Evolutionary conservation across 1,139 yeast species (phyloP).

Genomic region (Kodamaea fungicola): DNA sequence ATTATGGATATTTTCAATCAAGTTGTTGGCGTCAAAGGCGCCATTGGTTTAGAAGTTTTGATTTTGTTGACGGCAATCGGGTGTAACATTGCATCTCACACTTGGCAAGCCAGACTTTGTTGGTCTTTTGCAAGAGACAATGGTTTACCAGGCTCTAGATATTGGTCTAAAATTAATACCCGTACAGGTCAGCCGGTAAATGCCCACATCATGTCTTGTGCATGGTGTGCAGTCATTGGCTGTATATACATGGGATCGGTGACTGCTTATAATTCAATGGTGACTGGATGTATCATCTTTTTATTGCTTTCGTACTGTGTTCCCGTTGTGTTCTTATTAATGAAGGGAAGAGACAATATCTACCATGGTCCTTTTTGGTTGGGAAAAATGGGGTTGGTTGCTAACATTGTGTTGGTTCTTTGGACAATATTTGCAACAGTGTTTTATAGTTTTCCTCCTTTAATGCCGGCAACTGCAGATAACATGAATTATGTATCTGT

Average conservation of each 20-base stretch:
- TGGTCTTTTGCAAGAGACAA: conserved; percentile 39
- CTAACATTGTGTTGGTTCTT: conserved; percentile 21
- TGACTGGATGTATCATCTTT: conserved; percentile 35
- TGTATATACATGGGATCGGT: conserved; percentile 42
- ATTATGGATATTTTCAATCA: conserved; percentile 41
- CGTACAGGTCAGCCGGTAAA: conserved; percentile 32
- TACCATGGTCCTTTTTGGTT: conserved; percentile 51
- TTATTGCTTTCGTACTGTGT: conserved; percentile 33
- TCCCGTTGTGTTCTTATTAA: conserved; percentile 30
- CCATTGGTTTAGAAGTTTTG: conserved; percentile 32
- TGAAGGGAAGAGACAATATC: conserved; percentile 34
- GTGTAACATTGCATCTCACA: conserved; percentile 41
- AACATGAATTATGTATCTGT: conserved; percentile 47
- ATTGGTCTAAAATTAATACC: conserved; percentile 29
- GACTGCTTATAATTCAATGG: conserved; percentile 41
- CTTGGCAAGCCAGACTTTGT: conserved; percentile 35
- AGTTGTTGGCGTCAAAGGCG: conserved; percentile 33
- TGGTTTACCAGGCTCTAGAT: conserved; percentile 38
- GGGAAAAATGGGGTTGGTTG: conserved; percentile 22
- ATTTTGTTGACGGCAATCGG: conserved; percentile 38
- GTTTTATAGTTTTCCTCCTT: conserved; percentile 42
- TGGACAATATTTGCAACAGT: conserved; percentile 43
- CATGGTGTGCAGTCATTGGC: conserved; percentile 35
- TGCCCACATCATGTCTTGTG: conserved; percentile 36
- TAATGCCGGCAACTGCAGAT: conserved; percentile 42